These are phyloP conservation scores for Amylostereum areolatum DNA, from an alignment of 1,284 basidiomycete genomes.

Conservation along the genomic window DNA sequence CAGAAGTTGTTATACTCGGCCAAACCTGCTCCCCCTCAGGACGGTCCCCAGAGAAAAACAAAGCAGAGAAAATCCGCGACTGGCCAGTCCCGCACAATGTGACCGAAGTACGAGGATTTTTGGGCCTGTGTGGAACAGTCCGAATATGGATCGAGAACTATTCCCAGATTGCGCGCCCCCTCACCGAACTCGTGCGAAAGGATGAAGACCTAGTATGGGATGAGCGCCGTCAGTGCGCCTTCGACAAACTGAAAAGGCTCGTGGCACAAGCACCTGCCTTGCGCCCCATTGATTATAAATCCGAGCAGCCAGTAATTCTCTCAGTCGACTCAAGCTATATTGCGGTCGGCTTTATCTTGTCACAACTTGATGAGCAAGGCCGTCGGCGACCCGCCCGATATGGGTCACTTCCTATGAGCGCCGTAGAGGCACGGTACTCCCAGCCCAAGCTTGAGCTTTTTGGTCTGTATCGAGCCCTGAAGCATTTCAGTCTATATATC, in stretches of 20 bases:
- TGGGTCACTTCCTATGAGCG: conserved; percentile 27
- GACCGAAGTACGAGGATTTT: conserved; percentile 24
- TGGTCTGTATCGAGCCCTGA: conserved; percentile 28
- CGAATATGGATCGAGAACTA: conserved; percentile 25
- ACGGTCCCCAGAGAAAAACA: conserved; percentile 18
- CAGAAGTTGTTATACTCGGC: conserved; percentile 15
- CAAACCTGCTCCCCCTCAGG: conserved; percentile 17
- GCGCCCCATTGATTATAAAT: conserved; percentile 23
- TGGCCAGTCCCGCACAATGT: conserved; percentile 17
- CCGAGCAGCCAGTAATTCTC: conserved; percentile 19
- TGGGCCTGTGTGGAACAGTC: conserved; percentile 23
- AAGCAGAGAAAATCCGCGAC: conserved; percentile 22
- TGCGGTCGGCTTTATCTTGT: conserved; percentile 26
- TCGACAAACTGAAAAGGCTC: conserved; percentile 22
- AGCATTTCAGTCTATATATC: conserved; percentile 21
- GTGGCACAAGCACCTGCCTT: conserved; percentile 18
- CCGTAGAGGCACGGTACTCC: conserved; percentile 29
- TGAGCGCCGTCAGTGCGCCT: conserved; percentile 15
- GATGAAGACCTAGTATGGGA: conserved; percentile 21
- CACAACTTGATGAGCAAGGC: conserved; percentile 19
- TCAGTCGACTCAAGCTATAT: conserved; percentile 27
- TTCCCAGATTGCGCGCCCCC: conserved; percentile 16
- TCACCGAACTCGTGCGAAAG: conserved; percentile 19
- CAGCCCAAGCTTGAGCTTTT: conserved; percentile 38
- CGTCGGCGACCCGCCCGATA: neutral